A percentile compares a stretch with the other conserved stretches of the same genome.
Evolutionary conservation across 306 rosid species (phyloP).

Genomic region (Dicorynia guianensis): DNA sequence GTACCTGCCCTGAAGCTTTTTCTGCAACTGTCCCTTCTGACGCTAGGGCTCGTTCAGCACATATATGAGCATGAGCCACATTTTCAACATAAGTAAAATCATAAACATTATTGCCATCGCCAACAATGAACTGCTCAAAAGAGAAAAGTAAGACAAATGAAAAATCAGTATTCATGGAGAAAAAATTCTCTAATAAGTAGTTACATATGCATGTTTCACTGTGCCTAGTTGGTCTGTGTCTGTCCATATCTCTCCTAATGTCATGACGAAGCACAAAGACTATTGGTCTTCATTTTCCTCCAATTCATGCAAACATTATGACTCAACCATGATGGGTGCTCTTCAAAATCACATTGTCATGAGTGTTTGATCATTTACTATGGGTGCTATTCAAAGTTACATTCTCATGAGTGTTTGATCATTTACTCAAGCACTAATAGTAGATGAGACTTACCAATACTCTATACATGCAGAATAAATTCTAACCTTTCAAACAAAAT

Average conservation of each 20-base stretch:
- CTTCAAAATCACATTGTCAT: constrained; percentile 5
- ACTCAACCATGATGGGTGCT: constrained; percentile 8
- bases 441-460: constrained; percentile 4
- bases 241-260: constrained; percentile 29
- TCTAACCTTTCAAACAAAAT: constrained; percentile 1
- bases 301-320: constrained; percentile 28
- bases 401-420: not conserved
- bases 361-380: constrained; percentile 1
- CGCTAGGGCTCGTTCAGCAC: constrained; percentile 93
- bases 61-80: constrained; percentile 91
- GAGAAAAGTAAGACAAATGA: constrained; percentile 36
- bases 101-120: constrained; percentile 80
- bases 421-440: constrained; percentile 18
- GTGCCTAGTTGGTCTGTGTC: not conserved
- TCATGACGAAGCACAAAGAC: not conserved
- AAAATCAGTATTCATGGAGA: constrained; percentile 24
- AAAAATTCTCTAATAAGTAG: constrained; percentile 6
- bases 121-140: constrained; percentile 82
- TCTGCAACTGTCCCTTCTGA: constrained; percentile 71
- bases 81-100: constrained; percentile 98
- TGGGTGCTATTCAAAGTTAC: constrained; percentile 7
- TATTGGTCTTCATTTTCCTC: constrained; percentile 29
- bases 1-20: constrained; percentile 93
- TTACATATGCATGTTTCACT: constrained; percentile 24
- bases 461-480: not conserved